These are phyloP conservation scores for Balansia obtecta DNA, from an alignment of 2,329 filamentous ascomycete genomes.

Conservation along the genomic window DNA sequence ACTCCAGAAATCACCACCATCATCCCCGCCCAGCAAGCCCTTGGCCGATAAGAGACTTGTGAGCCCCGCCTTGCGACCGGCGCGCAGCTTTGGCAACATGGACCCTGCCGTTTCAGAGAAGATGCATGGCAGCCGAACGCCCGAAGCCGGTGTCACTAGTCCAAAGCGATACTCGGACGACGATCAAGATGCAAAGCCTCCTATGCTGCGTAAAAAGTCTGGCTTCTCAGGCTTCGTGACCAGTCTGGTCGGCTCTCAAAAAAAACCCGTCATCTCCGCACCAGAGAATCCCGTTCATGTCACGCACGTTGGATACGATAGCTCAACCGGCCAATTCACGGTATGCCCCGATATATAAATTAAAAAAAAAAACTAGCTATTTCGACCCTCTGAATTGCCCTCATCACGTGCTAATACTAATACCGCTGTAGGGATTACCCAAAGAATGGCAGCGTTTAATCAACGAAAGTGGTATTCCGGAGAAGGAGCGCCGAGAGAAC, in stretches of 20 bases:
- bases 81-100: conserved; percentile 38
- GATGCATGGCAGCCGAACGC: conserved; percentile 17
- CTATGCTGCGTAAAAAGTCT: conserved; percentile 66
- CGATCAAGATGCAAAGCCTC: conserved; percentile 46
- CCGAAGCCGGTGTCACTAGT: conserved; percentile 33
- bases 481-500: conserved; percentile 90
- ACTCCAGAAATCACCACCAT: conserved; percentile 17
- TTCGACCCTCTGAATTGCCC: background rate
- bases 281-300: conserved; percentile 97
- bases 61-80: conserved; percentile 49
- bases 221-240: conserved; percentile 83
- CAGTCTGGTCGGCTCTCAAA: conserved; percentile 69
- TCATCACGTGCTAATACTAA: conserved; percentile 6
- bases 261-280: conserved; percentile 89
- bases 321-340: conserved; percentile 90
- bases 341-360: no score
- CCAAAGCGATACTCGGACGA: conserved; percentile 75
- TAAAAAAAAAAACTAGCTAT: background rate
- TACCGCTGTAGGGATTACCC: conserved; percentile 61
- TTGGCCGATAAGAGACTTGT: conserved; percentile 38
- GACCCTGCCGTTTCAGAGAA: conserved; percentile 26
- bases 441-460: conserved; percentile 97
- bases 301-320: conserved; percentile 95
- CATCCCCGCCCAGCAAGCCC: conserved; percentile 31
- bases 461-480: conserved; percentile 89